These are phyloP conservation scores for Phytopythium delawarense DNA, from an alignment of 352 stramenopile genomes.

Conservation along the genomic window DNA sequence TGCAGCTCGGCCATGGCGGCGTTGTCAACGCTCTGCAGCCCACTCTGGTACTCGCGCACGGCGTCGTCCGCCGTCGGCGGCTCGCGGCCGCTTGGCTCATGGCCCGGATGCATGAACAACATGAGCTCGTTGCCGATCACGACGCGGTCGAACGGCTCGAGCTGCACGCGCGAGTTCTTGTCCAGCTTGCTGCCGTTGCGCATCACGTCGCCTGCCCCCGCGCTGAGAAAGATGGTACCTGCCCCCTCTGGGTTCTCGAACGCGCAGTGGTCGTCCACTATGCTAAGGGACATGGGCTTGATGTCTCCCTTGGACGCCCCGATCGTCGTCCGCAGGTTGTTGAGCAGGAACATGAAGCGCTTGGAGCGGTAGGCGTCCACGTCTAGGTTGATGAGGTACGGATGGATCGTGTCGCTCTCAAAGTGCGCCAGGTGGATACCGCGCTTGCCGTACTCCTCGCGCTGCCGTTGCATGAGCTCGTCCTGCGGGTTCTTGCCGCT, in stretches of 20 bases:
- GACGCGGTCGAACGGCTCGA: constrained; percentile 68
- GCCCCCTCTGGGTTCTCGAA: constrained; percentile 47
- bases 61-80: constrained; percentile 79
- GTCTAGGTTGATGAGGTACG: constrained; percentile 93
- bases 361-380: constrained; percentile 91
- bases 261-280: constrained; percentile 85
- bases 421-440: constrained; percentile 90
- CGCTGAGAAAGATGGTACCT: constrained; percentile 42
- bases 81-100: constrained; percentile 36
- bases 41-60: constrained; percentile 85
- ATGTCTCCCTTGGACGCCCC: constrained; percentile 83
- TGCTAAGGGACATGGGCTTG: constrained; percentile 88
- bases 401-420: constrained; percentile 73
- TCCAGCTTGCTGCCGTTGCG: constrained; percentile 80
- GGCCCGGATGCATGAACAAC: constrained; percentile 70
- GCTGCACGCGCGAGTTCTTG: constrained; percentile 28
- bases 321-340: constrained; percentile 46
- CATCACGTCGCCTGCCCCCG: constrained; percentile 82
- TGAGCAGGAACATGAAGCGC: constrained; percentile 91
- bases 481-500: constrained; percentile 60
- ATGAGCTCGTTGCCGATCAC: constrained; percentile 87
- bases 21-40: constrained; percentile 68
- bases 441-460: constrained; percentile 89
- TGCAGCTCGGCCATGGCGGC: constrained; percentile 80
- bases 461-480: constrained; percentile 85